Evolutionary conservation across 176 grass and related monocot species (phyloP), one percentile per base, ranked within the genome.

Genomic region (Pontederia paniculata): DNA sequence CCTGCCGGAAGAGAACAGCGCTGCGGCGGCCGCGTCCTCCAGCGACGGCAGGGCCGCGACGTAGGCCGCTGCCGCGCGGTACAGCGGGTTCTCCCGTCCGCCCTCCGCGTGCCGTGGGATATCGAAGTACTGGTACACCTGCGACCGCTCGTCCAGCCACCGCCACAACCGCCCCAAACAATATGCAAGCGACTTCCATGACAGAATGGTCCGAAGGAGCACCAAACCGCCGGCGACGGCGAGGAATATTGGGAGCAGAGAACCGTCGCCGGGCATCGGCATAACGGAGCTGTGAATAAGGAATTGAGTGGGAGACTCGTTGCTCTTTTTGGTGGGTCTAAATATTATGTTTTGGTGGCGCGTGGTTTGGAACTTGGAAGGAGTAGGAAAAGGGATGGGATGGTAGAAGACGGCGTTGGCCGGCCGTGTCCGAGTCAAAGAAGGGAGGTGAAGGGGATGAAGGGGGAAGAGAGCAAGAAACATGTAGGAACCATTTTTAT

Each of bases 41-140:
- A 84, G 48, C 9, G 81, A 78, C 18, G 70, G 77, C 37, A 89
- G 81, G 15, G 81, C 58, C n/a, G 81, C 52, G 1, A 89, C 76
- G 45, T 84, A 89, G 19, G 44, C 23, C 1, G 57, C 18, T 0
- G 77, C 86, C 66, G 81, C 77, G 16, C 57, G 50, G 62, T 75
- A 78, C 0, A 89, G 69, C 1, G 77, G 86, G 43, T 89, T 89
- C 21, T 84, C 84, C 0, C 49, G 45, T 18, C 67, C 43, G 0
- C 10, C 43, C 14, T 74, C 45, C 8, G 17, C 65, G 58, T 45
- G 77, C n/a, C 78, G 78, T 0, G 81, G 78, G 65, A 95, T 81
- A 68, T 83, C 70, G 52, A 82, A 81, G 64, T 75, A 75, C 61
- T 95, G 84, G 73, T 89, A 95, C 52, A 42, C 78, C 72, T 95